A percentile compares a stretch with the other conserved stretches of the same genome.
These are phyloP conservation scores for Tulasnella calospora DNA, from an alignment of 768 basidiomycete species.

Conservation along the genomic window DNA sequence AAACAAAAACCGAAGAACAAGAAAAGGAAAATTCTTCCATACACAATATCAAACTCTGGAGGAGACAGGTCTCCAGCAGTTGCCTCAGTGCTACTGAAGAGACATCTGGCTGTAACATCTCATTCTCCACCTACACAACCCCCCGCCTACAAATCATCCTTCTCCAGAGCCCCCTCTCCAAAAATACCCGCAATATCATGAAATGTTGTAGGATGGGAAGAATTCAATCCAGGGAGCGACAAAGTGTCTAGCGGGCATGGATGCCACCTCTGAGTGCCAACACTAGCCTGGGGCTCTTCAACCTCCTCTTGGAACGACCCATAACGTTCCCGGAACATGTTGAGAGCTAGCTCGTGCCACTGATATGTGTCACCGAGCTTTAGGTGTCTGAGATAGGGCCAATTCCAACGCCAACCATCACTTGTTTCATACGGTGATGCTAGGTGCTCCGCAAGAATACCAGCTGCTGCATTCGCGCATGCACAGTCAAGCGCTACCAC, in stretches of 20 bases:
- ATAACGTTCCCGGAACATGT: not conserved
- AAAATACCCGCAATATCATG: not conserved
- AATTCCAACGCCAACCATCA: not conserved
- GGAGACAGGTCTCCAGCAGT: too few species aligned
- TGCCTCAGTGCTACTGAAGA: too few species aligned
- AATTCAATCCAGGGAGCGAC: not conserved
- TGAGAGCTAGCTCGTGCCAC: not conserved
- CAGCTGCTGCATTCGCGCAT: not conserved
- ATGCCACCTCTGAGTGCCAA: not conserved
- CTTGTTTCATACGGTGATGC: not conserved
- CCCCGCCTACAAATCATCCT: too few species aligned
- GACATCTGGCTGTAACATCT: too few species aligned
- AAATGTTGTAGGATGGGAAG: not conserved
- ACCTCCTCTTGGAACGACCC: not conserved
- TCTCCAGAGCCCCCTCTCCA: not conserved
- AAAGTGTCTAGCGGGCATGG: not conserved
- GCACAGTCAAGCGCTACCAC: not conserved
- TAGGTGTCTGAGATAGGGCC: not conserved
- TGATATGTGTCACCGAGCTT: not conserved
- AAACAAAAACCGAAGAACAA: too few species aligned
- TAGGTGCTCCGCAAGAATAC: not conserved
- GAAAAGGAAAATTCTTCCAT: too few species aligned
- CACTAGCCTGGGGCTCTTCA: not conserved
- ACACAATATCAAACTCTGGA: too few species aligned
- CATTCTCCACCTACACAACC: too few species aligned